These are phyloP conservation scores for Pinus albicaulis DNA, from an alignment of 75 land plant species.

Conservation along the genomic window DNA sequence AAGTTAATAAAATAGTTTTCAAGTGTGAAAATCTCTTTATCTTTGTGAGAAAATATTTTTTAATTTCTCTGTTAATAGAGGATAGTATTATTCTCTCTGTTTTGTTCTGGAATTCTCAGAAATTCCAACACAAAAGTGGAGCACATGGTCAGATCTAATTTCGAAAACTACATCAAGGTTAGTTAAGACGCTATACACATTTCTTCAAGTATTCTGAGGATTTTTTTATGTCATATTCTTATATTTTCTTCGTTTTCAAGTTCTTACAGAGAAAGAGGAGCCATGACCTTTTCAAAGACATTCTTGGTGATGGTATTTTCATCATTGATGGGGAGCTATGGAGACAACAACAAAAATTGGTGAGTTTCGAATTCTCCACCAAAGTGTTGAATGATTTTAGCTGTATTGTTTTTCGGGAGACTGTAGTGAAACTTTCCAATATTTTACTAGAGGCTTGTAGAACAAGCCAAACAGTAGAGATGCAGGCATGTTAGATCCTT, in stretches of 20 bases:
- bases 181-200: neutral
- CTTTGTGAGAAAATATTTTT: too few relatives aligned
- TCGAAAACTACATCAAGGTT: constrained; percentile 17
- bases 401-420: constrained; percentile 11
- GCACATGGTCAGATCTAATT: constrained; percentile 19
- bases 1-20: too few relatives aligned
- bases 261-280: neutral
- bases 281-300: constrained; percentile 17
- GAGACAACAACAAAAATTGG: constrained; percentile 27
- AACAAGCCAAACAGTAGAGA: constrained; percentile 23
- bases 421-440: constrained; percentile 21
- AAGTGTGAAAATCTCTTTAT: too few relatives aligned
- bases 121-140: constrained; percentile 9
- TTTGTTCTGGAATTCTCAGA: too few relatives aligned
- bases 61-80: too few relatives aligned
- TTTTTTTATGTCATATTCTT: neutral
- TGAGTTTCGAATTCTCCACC: constrained; percentile 34
- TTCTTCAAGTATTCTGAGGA: neutral
- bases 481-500: constrained; percentile 36
- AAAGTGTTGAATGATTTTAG: constrained; percentile 24
- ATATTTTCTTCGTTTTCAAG: neutral
- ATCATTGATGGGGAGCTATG: constrained; percentile 29
- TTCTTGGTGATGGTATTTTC: constrained; percentile 50
- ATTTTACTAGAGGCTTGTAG: constrained; percentile 14
- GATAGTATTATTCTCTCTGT: too few relatives aligned